These are phyloP conservation scores for Tephrocybe sp. DNA, from an alignment of 768 basidiomycete genomes.

Conservation along the genomic window DNA sequence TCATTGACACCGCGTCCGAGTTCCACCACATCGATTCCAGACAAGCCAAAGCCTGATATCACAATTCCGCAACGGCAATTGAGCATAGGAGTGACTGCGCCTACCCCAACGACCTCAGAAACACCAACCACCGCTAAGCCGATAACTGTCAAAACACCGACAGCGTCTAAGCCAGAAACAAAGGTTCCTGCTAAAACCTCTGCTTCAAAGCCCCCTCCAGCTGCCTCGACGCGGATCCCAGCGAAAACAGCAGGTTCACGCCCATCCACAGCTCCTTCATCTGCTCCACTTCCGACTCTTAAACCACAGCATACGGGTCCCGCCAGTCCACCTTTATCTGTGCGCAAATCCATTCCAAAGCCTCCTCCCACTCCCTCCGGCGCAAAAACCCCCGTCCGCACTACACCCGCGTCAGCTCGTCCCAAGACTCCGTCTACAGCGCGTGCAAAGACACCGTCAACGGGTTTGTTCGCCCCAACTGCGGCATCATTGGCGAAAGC, in stretches of 20 bases:
- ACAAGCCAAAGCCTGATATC: constrained; percentile 2
- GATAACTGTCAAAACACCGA: constrained; percentile 21
- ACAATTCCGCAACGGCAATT: constrained; percentile 7
- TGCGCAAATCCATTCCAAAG: constrained; percentile 25
- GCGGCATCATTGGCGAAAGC: constrained; percentile 77
- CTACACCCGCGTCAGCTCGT: constrained; percentile 16
- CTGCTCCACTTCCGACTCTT: constrained; percentile 23
- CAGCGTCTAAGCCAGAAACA: too few species aligned
- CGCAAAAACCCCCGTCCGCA: constrained; percentile 32
- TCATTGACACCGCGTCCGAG: constrained; percentile 16
- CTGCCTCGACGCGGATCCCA: constrained; percentile 23
- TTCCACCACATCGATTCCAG: constrained; percentile 22
- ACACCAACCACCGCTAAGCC: constrained; percentile 20
- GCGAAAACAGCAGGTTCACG: constrained; percentile 20
- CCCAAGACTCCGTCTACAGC: constrained; percentile 35
- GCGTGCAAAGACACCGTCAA: constrained; percentile 62
- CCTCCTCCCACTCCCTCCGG: constrained; percentile 28
- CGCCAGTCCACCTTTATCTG: constrained; percentile 32
- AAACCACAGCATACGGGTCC: constrained; percentile 42
- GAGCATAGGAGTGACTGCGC: constrained; percentile 6
- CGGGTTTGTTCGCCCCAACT: constrained; percentile 78
- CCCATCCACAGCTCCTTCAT: constrained; percentile 17
- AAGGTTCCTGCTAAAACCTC: constrained; percentile 20
- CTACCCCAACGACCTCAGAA: constrained; percentile 11
- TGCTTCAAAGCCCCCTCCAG: constrained; percentile 9